A percentile compares a stretch with the other conserved stretches of the same genome.
Conservation (phyloP, 129 eudicot genomes). For the Escallonia rubra region DNA sequence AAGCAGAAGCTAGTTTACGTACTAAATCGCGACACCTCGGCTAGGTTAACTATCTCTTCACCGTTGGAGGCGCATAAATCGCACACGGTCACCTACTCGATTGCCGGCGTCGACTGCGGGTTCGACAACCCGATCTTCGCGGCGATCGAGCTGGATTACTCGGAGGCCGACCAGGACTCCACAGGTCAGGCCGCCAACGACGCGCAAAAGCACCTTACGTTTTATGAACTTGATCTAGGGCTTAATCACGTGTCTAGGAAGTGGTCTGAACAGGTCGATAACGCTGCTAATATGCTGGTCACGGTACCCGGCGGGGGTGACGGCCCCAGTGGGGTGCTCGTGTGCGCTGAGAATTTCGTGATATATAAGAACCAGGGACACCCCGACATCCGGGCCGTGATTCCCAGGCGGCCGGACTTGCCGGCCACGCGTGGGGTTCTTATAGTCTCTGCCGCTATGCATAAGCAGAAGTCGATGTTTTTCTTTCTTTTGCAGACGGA, state of each 20-base stretch:
- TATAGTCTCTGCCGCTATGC: conserved; percentile 95
- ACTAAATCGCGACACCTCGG: conserved; percentile 78
- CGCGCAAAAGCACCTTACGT: conserved; percentile 88
- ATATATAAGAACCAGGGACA: conserved; percentile 94
- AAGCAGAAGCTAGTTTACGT: conserved; percentile 97
- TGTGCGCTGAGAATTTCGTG: conserved; percentile 94
- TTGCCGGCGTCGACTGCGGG: conserved; percentile 95
- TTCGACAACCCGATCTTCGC: conserved; percentile 97
- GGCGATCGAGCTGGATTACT: conserved; percentile 94
- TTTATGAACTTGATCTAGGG: conserved; percentile 91
- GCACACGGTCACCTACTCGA: conserved; percentile 66
- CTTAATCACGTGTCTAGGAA: conserved; percentile 94
- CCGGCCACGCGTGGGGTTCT: conserved; percentile 96
- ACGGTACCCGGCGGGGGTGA: conserved; percentile 99
- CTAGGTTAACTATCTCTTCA: conserved; percentile 89
- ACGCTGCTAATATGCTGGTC: conserved; percentile 97
- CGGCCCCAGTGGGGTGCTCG: conserved; percentile 99
- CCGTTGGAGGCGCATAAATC: conserved; percentile 96
- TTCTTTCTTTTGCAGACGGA: conserved; percentile 94
- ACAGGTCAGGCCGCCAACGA: conserved; percentile 87
- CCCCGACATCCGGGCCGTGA: conserved; percentile 85
- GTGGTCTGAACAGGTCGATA: conserved; percentile 97
- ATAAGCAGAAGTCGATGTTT: conserved; percentile 84
- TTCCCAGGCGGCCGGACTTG: conserved; percentile 87
- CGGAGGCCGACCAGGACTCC: conserved; percentile 98